Evolutionary conservation across 75 land plant species (phyloP).

Genomic region (Ceratopteris richardii): DNA sequence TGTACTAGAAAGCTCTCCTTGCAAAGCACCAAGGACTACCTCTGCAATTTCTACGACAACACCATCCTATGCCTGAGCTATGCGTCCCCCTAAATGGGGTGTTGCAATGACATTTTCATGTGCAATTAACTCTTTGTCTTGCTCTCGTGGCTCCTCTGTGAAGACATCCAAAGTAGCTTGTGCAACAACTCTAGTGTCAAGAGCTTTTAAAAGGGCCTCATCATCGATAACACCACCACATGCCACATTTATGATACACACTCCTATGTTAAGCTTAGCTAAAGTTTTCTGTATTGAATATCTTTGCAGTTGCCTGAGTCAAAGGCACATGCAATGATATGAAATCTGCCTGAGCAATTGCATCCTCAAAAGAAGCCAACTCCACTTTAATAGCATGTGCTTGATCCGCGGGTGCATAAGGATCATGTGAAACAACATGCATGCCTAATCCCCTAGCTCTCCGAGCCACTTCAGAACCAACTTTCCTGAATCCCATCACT

Average conservation of each 20-base stretch:
- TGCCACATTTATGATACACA: constrained; percentile 58
- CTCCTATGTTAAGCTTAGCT: constrained; percentile 50
- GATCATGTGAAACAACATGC: constrained; percentile 61
- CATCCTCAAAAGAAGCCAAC: constrained; percentile 54
- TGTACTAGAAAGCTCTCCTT: too few species aligned
- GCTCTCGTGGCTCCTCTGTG: constrained; percentile 68
- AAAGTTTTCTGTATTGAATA: constrained; percentile 49
- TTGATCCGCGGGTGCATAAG: constrained; percentile 58
- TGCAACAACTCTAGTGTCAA: constrained; percentile 57
- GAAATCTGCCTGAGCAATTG: constrained; percentile 48
- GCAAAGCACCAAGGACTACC: too few species aligned
- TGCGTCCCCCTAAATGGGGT: constrained; percentile 96
- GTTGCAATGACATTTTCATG: constrained; percentile 84
- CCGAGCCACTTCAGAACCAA: too few species aligned
- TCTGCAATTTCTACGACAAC: constrained; percentile 96
- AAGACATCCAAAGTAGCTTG: constrained; percentile 94
- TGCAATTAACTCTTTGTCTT: constrained; percentile 58
- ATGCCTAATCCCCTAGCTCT: constrained; percentile 60
- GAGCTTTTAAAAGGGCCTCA: constrained; percentile 48
- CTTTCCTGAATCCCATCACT: constrained; percentile 62
- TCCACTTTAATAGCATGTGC: constrained; percentile 62
- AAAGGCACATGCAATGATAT: constrained; percentile 60
- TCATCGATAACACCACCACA: constrained; percentile 73
- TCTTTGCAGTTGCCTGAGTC: constrained; percentile 48
- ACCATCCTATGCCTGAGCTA: constrained; percentile 93